phyloP scores from a whole-genome alignment of 2,329 filamentous ascomycete genomes.

The Nigrospora oryzae region DNA sequence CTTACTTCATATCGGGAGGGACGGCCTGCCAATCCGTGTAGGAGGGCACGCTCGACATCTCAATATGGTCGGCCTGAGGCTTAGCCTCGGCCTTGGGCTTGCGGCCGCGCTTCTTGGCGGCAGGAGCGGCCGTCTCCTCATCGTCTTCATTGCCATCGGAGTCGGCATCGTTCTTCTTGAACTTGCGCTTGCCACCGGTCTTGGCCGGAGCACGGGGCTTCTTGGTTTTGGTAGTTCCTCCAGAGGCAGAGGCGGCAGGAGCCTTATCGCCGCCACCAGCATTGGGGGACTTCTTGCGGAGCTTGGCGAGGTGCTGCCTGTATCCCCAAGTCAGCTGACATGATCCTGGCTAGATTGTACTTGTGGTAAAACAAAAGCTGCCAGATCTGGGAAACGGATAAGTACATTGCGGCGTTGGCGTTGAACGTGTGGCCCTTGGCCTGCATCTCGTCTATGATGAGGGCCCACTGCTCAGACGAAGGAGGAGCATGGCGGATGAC shows the following conservation, averaged over 20 bases:
- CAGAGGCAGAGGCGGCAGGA: neutral
- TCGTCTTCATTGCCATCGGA: neutral
- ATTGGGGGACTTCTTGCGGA: conserved; percentile 14
- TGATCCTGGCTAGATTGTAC: conserved; percentile 2
- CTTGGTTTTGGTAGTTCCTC: neutral
- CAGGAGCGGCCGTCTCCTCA: neutral
- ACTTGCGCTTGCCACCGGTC: neutral
- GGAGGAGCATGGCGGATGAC: conserved; percentile 27
- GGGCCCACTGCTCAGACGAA: conserved; percentile 20
- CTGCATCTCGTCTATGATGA: conserved; percentile 21
- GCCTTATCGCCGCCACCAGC: neutral
- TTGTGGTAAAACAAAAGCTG: neutral
- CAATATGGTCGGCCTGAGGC: neutral
- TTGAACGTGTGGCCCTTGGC: conserved; percentile 28
- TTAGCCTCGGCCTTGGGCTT: neutral
- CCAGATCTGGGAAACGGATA: neutral
- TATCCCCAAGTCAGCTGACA: conserved; percentile 1
- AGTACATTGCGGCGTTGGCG: conserved; percentile 24
- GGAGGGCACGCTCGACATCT: too few relatives aligned
- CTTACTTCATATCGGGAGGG: too few relatives aligned
- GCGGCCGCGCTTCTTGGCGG: neutral
- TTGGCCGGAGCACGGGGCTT: neutral
- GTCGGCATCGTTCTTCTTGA: neutral
- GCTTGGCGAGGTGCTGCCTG: conserved; percentile 39
- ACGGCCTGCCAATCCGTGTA: too few relatives aligned